Percentiles rank a stretch among this genome's conserved stretches.
Evolutionary conservation across 257 asterid species (phyloP).

Genomic region (Solanum megistacrolobum): DNA sequence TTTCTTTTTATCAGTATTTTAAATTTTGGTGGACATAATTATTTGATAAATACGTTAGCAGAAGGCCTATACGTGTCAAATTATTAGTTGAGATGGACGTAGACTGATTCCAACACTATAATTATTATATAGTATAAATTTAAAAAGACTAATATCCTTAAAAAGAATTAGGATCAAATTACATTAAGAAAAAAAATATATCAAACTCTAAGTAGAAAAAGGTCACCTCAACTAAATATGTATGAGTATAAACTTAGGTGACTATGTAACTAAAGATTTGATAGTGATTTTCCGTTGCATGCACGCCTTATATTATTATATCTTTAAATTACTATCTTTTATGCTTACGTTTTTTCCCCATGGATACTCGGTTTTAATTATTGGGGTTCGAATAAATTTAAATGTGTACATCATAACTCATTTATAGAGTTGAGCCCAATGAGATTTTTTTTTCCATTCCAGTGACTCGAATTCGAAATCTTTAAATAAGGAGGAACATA

Average conservation of each 20-base stretch:
- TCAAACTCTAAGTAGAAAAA: neutral
- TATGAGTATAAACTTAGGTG: neutral
- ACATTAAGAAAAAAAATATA: neutral
- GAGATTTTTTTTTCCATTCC: neutral
- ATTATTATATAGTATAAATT: neutral
- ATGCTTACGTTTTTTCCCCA: neutral
- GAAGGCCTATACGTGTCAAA: neutral
- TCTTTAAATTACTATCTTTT: neutral
- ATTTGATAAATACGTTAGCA: neutral
- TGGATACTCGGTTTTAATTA: neutral
- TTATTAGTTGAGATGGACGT: neutral
- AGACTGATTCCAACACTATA: rapidly evolving
- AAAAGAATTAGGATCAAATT: neutral
- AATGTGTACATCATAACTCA: rapidly evolving
- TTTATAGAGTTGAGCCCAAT: neutral
- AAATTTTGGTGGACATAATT: neutral
- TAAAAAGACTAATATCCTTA: neutral
- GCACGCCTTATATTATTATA: neutral
- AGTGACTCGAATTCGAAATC: rapidly evolving
- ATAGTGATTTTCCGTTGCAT: neutral
- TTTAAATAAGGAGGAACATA: neutral
- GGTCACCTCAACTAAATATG: neutral
- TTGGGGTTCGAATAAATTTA: neutral
- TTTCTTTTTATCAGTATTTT: neutral
- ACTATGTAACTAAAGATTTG: neutral